Percentiles rank a stretch among this genome's conserved stretches.
Evolutionary conservation across 164 flowering plant genomes (phyloP).

Genomic region (Piper betle): DNA sequence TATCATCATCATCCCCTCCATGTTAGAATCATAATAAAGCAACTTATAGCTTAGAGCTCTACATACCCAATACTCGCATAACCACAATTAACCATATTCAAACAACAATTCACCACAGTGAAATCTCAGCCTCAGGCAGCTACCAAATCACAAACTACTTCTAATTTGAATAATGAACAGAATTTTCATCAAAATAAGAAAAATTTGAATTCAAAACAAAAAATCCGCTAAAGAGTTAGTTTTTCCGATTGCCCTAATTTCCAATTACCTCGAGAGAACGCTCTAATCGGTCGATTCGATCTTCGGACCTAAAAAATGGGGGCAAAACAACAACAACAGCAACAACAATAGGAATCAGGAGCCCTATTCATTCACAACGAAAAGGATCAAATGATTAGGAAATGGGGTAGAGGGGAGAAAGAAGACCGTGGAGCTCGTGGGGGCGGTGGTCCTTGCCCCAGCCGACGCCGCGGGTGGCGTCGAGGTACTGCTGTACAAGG

Average conservation of each 20-base stretch:
- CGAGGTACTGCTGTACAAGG: conserved; percentile 79
- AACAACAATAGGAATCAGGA: not conserved
- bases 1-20: not conserved
- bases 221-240: not conserved
- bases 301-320: not conserved
- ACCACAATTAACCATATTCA: not conserved
- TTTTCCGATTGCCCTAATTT: too few relatives aligned
- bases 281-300: not conserved
- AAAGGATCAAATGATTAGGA: not conserved
- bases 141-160: too few relatives aligned
- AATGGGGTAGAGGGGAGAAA: not conserved
- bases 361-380: too few relatives aligned
- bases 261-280: not conserved
- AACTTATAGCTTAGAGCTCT: not conserved
- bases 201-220: not conserved
- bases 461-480: conserved; percentile 85
- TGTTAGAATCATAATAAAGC: not conserved
- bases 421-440: conserved; percentile 33
- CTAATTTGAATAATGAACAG: not conserved
- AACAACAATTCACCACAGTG: too few relatives aligned
- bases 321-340: too few relatives aligned
- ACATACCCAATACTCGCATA: not conserved
- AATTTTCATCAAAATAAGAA: not conserved
- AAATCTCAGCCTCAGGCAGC: too few relatives aligned
- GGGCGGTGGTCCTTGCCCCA: conserved; percentile 91